Conservation (phyloP, 2,329 filamentous ascomycete genomes). For the Epichloe bromicola region DNA sequence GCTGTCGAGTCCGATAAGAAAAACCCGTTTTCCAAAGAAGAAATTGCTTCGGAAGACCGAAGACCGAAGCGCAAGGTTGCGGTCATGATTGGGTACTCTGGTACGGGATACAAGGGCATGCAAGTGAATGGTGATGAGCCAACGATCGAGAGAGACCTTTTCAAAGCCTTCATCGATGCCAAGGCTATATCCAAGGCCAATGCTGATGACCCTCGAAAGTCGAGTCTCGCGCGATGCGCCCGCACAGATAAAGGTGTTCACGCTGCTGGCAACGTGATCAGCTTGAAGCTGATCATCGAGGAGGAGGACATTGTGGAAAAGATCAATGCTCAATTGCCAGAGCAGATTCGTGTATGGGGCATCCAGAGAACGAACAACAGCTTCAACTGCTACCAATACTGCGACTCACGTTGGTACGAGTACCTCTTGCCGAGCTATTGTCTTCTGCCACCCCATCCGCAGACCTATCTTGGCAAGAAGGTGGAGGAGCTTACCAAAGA, state of each 20-base stretch:
- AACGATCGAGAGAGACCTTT: conserved; percentile 93
- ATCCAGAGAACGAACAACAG: conserved; percentile 78
- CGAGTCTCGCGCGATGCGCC: conserved; percentile 83
- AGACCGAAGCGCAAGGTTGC: conserved; percentile 93
- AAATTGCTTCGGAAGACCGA: conserved; percentile 77
- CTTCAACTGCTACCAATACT: conserved; percentile 90
- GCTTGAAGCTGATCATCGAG: conserved; percentile 89
- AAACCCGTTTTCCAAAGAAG: conserved; percentile 54
- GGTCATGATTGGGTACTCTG: conserved; percentile 88
- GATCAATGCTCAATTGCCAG: conserved; percentile 74
- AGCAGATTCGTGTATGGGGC: conserved; percentile 92
- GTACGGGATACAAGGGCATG: conserved; percentile 94
- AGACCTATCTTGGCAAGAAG: conserved; percentile 72
- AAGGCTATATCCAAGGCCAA: conserved; percentile 95
- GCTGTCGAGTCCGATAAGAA: conserved; percentile 16
- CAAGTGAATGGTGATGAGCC: conserved; percentile 74
- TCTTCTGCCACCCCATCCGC: conserved; percentile 82
- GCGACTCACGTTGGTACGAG: conserved; percentile 94
- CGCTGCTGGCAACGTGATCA: conserved; percentile 89
- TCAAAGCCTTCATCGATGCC: conserved; percentile 79
- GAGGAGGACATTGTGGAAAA: conserved; percentile 76
- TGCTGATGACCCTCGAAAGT: conserved; percentile 93
- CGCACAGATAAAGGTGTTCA: conserved; percentile 96
- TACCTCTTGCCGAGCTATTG: conserved; percentile 91
- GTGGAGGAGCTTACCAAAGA: conserved; percentile 67